phyloP scores from a whole-genome alignment of 2,329 filamentous ascomycete genomes.

The Fusarium anthophilum region DNA sequence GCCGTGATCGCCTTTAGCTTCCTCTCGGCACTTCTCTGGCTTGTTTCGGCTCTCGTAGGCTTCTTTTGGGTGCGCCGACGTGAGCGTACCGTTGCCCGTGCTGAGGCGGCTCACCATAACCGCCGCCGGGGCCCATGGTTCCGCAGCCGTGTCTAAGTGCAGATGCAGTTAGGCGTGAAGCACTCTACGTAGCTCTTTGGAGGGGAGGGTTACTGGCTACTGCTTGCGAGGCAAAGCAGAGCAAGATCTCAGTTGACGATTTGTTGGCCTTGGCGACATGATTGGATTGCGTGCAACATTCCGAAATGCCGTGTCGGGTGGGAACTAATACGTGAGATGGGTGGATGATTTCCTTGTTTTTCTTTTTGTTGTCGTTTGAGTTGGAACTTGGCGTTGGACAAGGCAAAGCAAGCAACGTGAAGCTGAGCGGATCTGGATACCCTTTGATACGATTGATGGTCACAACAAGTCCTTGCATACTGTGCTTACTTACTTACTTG shows the following conservation, averaged over 20 bases:
- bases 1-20: constrained; percentile 77
- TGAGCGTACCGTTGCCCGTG: constrained; percentile 47
- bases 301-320: constrained; percentile 5
- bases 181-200: neutral
- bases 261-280: constrained; percentile 12
- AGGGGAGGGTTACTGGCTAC: neutral
- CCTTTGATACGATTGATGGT: constrained; percentile 4
- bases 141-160: constrained; percentile 53
- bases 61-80: constrained; percentile 62
- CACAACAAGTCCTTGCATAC: neutral
- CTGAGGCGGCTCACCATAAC: constrained; percentile 41
- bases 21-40: constrained; percentile 75
- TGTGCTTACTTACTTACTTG: neutral
- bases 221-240: neutral
- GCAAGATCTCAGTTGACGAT: neutral
- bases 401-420: neutral
- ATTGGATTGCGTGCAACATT: constrained; percentile 24
- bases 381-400: constrained; percentile 15
- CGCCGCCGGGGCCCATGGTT: constrained; percentile 53
- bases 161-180: neutral
- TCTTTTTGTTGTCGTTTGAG: neutral
- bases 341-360: constrained; percentile 33
- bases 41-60: constrained; percentile 69
- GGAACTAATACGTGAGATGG: constrained; percentile 19
- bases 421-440: constrained; percentile 11